Percentiles rank a stretch among this genome's conserved stretches.
These are phyloP conservation scores for Crithidia acanthocephali DNA, from an alignment of 208 protist genomes.

Conservation along the genomic window DNA sequence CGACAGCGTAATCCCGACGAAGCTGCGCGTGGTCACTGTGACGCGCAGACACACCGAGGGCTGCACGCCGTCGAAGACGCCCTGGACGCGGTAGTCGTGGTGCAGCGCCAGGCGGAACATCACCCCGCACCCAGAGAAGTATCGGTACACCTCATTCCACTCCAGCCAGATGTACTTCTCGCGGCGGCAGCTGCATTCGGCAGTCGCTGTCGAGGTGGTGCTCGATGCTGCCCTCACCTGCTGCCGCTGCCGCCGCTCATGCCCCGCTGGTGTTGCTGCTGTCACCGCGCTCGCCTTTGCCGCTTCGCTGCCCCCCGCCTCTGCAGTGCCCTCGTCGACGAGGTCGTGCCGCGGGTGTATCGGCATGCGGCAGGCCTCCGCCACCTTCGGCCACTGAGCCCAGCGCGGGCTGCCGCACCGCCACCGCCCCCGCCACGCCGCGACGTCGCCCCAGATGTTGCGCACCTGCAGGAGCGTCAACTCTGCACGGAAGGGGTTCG, in stretches of 20 bases:
- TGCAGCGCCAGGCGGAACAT: constrained; percentile 40
- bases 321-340: neutral
- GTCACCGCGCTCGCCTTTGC: neutral
- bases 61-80: constrained; percentile 39
- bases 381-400: constrained; percentile 23
- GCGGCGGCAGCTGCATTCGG: constrained; percentile 18
- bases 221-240: neutral
- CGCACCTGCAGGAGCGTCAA: constrained; percentile 31
- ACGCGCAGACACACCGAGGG: constrained; percentile 56
- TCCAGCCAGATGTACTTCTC: constrained; percentile 62
- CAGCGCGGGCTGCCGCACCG: constrained; percentile 30
- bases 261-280: too few relatives aligned
- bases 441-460: constrained; percentile 29
- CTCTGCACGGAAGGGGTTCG: constrained; percentile 9
- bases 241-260: too few relatives aligned
- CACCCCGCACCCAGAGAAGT: constrained; percentile 68
- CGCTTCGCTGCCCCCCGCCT: neutral
- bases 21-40: constrained; percentile 30
- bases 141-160: constrained; percentile 57
- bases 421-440: constrained; percentile 30
- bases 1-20: constrained; percentile 33
- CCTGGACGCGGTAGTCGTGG: constrained; percentile 53
- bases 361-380: constrained; percentile 26
- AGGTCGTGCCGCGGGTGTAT: neutral
- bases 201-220: neutral